Evolutionary conservation across 768 basidiomycete genomes (phyloP).

Genomic region (Suillus decipiens): DNA sequence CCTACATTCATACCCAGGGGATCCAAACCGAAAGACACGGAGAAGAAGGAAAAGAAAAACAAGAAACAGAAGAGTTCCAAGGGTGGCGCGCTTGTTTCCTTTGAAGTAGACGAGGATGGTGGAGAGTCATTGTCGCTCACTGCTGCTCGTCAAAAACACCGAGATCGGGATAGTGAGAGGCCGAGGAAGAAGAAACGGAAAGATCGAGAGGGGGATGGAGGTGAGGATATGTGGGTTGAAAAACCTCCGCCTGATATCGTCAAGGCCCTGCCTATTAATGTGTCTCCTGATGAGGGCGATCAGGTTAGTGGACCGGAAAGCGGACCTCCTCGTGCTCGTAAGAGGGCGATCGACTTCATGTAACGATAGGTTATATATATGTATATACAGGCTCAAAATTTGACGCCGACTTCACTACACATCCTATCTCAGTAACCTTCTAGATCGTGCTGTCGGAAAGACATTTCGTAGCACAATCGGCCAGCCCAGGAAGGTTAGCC

Average conservation of each 20-base stretch:
- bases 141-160: conserved; percentile 32
- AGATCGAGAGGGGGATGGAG: conserved; percentile 40
- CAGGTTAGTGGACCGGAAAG: conserved; percentile 19
- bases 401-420: too few species aligned
- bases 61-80: conserved; percentile 48
- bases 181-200: conserved; percentile 48
- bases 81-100: conserved; percentile 60
- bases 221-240: conserved; percentile 71
- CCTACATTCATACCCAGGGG: conserved; percentile 78
- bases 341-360: conserved; percentile 78
- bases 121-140: conserved; percentile 36
- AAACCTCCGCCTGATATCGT: conserved; percentile 56
- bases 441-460: too few species aligned
- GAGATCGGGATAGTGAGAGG: conserved; percentile 35
- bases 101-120: conserved; percentile 71
- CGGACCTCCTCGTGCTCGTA: conserved; percentile 47
- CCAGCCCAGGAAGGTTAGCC: too few species aligned
- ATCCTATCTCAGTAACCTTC: too few species aligned
- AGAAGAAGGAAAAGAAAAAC: conserved; percentile 50
- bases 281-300: conserved; percentile 16
- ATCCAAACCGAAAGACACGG: conserved; percentile 39
- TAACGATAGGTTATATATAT: conserved; percentile 31
- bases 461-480: too few species aligned
- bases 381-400: not conserved
- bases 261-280: conserved; percentile 32